Base-by-base conservation (phyloP, 2,329 filamentous ascomycete species). In the Stylonectria norvegica region DNA sequence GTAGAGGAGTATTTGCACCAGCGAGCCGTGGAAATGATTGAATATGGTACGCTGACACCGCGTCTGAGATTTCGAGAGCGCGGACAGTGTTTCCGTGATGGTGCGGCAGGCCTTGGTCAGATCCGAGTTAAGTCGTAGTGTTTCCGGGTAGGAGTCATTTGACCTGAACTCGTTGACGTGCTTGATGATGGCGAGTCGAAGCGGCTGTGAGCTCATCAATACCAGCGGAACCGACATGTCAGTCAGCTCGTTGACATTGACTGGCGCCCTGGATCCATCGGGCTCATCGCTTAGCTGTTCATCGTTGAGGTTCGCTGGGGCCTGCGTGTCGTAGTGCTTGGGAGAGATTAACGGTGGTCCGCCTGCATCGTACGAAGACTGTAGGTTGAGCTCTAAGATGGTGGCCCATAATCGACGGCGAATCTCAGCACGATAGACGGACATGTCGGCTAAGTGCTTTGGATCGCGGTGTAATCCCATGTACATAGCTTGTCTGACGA, bases 381-480 rank as follows among this genome's bases (percentile, higher is more conserved):
- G 72, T 10, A 79, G 40, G n/a, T 71, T 70, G 3, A 80, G 56
- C 52, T 81, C 76, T 5, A 79, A 41, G 9, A 78, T 68, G 0
- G 75, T 76, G 5, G 71, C 69, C 78, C 78, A 81, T 1, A 81
- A 52, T 3, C 78, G 65, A 4, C 77, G 64, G 2, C 77, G 68
- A 57, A 81, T 69, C 57, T 82, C 78, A 1, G 69, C 65, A 15
- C 68, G 64, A 23, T 74, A 67, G 1, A 61, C 52, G 2, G 71
- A 66, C 65, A 76, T 72, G 15, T 66, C 64, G 5, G 67, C 64
- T 4, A 79, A 67, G 41, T 68, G 61, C 20, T 62, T 65, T 0
- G 78, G 77, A 40, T 81, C 78, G 2, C 75, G 69, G 52, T 82
- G 76, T 5, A 81, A 62, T 4, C 78, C 78, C 68, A 80, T 78